Base-by-base conservation (phyloP, 2,329 filamentous ascomycete species). In the Aureobasidium sp. region DNA sequence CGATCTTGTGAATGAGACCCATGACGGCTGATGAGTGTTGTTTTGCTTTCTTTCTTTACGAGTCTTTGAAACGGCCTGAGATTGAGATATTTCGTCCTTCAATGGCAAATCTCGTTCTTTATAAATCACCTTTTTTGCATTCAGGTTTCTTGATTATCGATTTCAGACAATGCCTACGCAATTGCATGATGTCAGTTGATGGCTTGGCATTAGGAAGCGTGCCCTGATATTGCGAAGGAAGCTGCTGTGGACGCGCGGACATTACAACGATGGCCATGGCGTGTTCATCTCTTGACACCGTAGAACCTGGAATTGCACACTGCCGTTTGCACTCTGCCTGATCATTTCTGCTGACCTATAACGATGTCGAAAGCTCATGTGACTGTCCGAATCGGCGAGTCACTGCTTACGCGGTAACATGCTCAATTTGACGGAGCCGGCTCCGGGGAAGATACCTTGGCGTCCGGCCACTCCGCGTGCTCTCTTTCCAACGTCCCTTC, bases 1-100 rank as follows among this genome's bases (percentile, higher is more conserved):
- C 59, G 29, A 61, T 45, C 29, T 61, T 61, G 37, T 61, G 47
- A 47, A 61, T 53, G 20, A 61, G 59, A 45, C 59, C 59, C 47
- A 61, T 61, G n/a, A 17, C 45, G 37, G 59, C 17, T 29, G 20
- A 31, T 52, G 12, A 52, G 37, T 17, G 1, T 48, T 45, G 22
- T 41, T 27, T 60, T 48, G 20, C 17, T 52, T 37, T 20, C n/a
- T 34, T 17, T 20, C 22, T 27, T 36, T 9, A 25, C 25, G 15
- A 14, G 7, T 47, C 14, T 39, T 39, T 39, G 15, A 39, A 17
- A n/a, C 17, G 17, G 41, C 17, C 20, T 22, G 22, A 11, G 11
- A 15, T 1, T 27, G 17, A 14, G 5, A 22, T 3, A 20, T 49
- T 0, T 53, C 15, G 15, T 39, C 31, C 39, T 15, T 27, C 49